Conservation (phyloP, 176 grass and related monocot species). For the Saccharum officinarum region DNA sequence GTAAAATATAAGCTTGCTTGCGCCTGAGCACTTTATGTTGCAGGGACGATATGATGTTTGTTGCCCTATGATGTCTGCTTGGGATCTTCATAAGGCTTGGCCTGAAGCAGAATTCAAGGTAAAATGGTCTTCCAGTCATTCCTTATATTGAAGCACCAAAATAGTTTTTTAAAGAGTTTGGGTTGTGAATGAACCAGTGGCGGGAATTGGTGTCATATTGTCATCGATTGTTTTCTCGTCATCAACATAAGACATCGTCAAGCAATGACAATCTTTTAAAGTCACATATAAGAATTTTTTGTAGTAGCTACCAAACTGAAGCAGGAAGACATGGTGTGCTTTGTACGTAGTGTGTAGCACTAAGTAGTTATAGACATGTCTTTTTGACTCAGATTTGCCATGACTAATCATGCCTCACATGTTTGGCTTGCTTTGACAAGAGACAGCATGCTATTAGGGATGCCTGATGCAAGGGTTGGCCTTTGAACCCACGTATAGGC, state of each 20-base stretch:
- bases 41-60: constrained; percentile 94
- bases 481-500: not conserved
- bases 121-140: constrained; percentile 13
- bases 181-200: not conserved
- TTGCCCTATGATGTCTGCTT: constrained; percentile 97
- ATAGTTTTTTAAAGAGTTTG: constrained; percentile 5
- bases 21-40: constrained; percentile 31
- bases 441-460: not conserved
- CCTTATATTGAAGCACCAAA: not conserved
- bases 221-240: not conserved
- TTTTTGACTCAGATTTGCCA: no score
- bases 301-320: not conserved
- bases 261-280: not conserved
- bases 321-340: not conserved
- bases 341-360: not conserved
- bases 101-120: constrained; percentile 95
- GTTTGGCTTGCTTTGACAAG: not conserved
- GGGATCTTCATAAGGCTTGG: constrained; percentile 99
- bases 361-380: not conserved
- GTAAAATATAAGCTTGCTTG: not conserved
- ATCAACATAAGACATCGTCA: not conserved
- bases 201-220: not conserved
- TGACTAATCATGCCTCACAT: no score
- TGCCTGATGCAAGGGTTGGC: not conserved
- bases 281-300: not conserved